These are phyloP conservation scores for Candida ipomoeae DNA, from an alignment of 805 yeast species.

Conservation along the genomic window DNA sequence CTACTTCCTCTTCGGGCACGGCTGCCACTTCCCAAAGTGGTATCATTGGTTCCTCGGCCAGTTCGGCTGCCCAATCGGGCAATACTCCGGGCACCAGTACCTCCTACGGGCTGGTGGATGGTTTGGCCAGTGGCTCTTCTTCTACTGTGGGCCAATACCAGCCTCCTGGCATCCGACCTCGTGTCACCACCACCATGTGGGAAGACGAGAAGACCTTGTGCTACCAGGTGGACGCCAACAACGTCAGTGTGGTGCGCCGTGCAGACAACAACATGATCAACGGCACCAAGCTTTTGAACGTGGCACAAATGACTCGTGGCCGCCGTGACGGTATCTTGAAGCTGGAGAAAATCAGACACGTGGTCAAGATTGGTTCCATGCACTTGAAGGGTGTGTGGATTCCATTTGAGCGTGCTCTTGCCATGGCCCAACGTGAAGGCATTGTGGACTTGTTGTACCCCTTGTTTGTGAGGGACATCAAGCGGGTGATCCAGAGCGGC, in stretches of 20 bases:
- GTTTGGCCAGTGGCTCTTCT: constrained; percentile 14
- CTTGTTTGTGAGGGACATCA: constrained; percentile 60
- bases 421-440: constrained; percentile 78
- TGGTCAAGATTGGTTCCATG: constrained; percentile 83
- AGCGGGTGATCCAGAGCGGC: constrained; percentile 46
- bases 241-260: constrained; percentile 75
- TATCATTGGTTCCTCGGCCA: constrained; percentile 13
- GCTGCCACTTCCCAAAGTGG: constrained; percentile 24
- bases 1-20: constrained; percentile 18
- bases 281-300: constrained; percentile 79
- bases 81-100: constrained; percentile 11
- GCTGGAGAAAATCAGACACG: constrained; percentile 71
- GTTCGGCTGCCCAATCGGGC: constrained; percentile 14
- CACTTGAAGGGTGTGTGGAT: constrained; percentile 89
- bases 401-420: constrained; percentile 77
- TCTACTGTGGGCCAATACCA: constrained; percentile 43
- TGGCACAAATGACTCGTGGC: constrained; percentile 84
- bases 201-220: constrained; percentile 83
- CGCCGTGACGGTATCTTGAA: constrained; percentile 80
- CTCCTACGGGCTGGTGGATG: constrained; percentile 15
- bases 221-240: constrained; percentile 80
- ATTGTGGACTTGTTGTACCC: constrained; percentile 35
- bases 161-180: constrained; percentile 49
- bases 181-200: constrained; percentile 86
- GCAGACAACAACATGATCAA: constrained; percentile 84